Percentiles rank a stretch among this genome's conserved stretches.
phyloP scores from a whole-genome alignment of 768 basidiomycete genomes.

The Daedalea quercina region DNA sequence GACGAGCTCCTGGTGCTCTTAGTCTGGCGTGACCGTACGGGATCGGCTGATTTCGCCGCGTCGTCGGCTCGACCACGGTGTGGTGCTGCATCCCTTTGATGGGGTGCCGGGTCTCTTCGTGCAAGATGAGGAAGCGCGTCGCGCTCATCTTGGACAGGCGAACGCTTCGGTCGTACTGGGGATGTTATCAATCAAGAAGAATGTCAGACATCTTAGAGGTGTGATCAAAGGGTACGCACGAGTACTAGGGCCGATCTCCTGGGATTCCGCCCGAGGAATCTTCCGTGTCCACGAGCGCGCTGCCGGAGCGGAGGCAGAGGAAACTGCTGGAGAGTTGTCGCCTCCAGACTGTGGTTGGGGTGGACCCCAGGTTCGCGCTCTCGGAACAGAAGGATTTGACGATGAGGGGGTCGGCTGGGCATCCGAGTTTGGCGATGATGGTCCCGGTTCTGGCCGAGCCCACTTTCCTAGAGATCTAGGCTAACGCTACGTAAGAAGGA shows the following conservation, averaged over 20 bases:
- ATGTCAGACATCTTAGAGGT: too few species aligned
- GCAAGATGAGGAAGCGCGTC: neutral
- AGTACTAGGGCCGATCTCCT: too few species aligned
- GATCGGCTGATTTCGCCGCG: neutral
- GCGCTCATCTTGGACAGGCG: neutral
- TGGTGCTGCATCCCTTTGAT: neutral
- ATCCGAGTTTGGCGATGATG: neutral
- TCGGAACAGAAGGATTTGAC: too few species aligned
- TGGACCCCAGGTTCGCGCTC: conserved; percentile 7
- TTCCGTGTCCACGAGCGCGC: neutral
- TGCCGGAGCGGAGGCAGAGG: neutral
- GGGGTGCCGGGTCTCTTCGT: neutral
- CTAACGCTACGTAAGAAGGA: neutral
- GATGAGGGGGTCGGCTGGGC: neutral
- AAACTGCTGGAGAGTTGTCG: too few species aligned
- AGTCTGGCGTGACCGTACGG: neutral
- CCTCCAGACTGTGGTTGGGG: neutral
- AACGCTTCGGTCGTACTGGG: neutral
- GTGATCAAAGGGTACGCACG: too few species aligned
- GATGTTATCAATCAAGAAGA: neutral
- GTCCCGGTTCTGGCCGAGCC: neutral
- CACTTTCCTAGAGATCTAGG: conserved; percentile 11
- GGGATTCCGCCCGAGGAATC: neutral
- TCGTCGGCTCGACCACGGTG: neutral
- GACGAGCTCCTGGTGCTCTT: neutral